Evolutionary conservation across 345 rosid species (phyloP).

Genomic region (Arabidopsis suecica): DNA sequence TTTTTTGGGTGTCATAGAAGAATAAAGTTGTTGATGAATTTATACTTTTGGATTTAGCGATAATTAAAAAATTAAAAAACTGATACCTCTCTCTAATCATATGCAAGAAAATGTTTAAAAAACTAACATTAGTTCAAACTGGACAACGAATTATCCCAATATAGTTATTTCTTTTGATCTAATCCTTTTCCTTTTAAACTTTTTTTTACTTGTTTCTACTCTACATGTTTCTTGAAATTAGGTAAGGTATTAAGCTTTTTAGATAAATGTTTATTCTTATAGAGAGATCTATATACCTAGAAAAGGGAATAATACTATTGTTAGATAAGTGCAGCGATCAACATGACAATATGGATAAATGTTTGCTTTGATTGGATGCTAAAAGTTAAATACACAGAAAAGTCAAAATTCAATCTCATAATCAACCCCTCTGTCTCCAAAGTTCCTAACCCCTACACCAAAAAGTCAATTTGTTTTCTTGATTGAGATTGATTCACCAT

Average conservation of each 20-base stretch:
- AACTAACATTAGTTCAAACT: background rate
- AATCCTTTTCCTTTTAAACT: background rate
- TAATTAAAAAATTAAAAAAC: background rate
- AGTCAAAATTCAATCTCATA: conserved; percentile 14
- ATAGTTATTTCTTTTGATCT: background rate
- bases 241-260: background rate
- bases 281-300: background rate
- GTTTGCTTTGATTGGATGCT: conserved; percentile 25
- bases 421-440: background rate
- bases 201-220: background rate
- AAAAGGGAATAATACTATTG: background rate
- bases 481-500: conserved; percentile 1
- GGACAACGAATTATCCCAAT: background rate
- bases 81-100: conserved; percentile 3
- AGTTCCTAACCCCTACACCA: background rate
- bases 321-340: conserved; percentile 11
- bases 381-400: conserved; percentile 4
- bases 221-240: conserved; percentile 7
- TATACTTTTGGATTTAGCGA: background rate
- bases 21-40: background rate
- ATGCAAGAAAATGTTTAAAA: background rate
- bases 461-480: conserved; percentile 14
- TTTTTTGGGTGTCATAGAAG: background rate
- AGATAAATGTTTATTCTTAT: background rate
- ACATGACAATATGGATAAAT: conserved; percentile 14